Conservation (phyloP, 2,329 filamentous ascomycete genomes). For the Nakataea oryzae region DNA sequence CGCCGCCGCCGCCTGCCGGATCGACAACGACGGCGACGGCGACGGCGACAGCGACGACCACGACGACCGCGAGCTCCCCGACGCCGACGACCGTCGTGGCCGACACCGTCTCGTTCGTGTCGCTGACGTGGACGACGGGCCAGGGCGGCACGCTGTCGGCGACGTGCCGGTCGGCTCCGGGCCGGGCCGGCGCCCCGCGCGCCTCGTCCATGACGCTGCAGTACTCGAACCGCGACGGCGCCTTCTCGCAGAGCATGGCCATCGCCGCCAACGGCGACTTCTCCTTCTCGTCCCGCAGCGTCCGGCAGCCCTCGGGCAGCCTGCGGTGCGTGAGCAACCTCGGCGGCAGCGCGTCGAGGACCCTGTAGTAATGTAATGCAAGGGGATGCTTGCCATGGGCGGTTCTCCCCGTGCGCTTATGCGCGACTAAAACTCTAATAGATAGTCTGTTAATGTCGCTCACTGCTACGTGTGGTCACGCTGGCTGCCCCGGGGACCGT, state of each 20-base stretch:
- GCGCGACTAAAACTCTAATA: too few relatives aligned
- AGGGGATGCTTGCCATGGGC: too few relatives aligned
- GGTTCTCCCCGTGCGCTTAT: too few relatives aligned
- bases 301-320: background rate
- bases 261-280: background rate
- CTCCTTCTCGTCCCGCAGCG: background rate
- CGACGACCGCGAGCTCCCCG: background rate
- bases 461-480: too few relatives aligned
- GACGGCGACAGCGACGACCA: background rate
- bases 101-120: background rate
- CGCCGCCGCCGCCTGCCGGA: background rate
- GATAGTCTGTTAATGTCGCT: too few relatives aligned
- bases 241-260: background rate
- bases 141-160: slow-evolving; percentile 1
- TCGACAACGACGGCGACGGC: background rate
- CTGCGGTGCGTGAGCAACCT: slow-evolving; percentile 1
- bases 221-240: slow-evolving; percentile 1
- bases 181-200: background rate
- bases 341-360: background rate
- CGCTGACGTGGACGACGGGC: background rate
- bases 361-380: too few relatives aligned
- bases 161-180: background rate
- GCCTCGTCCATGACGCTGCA: background rate
- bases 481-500: too few relatives aligned
- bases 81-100: background rate